Conservation (phyloP, 139 green algal species). For the Coccomyxa sp. region DNA sequence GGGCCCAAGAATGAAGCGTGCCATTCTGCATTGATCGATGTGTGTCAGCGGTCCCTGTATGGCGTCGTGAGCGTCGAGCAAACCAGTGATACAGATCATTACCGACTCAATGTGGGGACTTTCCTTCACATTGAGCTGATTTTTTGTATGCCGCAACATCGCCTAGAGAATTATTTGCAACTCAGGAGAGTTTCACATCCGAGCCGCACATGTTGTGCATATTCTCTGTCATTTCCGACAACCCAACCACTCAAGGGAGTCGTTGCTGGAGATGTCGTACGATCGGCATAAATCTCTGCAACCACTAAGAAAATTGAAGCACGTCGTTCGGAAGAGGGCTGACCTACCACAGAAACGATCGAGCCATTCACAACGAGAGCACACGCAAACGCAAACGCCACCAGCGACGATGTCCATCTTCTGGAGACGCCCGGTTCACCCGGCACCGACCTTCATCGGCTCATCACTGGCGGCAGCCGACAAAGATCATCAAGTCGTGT, state of each 20-base stretch:
- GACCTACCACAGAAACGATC: background rate
- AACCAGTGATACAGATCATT: constrained; percentile 1
- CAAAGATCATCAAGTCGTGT: background rate
- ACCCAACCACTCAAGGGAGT: background rate
- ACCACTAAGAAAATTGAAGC: constrained; percentile 1
- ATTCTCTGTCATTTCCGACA: background rate
- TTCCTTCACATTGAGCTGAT: background rate
- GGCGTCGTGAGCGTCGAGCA: background rate
- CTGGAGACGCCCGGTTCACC: background rate
- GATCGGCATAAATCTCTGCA: background rate
- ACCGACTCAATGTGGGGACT: background rate
- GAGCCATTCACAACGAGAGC: background rate
- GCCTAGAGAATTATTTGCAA: constrained; percentile 1
- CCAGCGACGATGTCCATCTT: background rate
- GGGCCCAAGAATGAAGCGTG: background rate
- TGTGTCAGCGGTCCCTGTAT: background rate
- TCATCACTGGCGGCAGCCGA: background rate
- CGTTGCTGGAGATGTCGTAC: background rate
- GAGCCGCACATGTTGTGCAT: background rate
- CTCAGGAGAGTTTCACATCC: background rate
- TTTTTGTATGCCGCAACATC: background rate
- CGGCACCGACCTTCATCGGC: background rate
- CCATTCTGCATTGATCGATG: background rate
- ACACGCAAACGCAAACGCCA: background rate
- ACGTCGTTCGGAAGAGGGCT: background rate